Evolutionary conservation across 371 early-diverging fungal species (phyloP).

Genomic region (Mucor plumbeus): DNA sequence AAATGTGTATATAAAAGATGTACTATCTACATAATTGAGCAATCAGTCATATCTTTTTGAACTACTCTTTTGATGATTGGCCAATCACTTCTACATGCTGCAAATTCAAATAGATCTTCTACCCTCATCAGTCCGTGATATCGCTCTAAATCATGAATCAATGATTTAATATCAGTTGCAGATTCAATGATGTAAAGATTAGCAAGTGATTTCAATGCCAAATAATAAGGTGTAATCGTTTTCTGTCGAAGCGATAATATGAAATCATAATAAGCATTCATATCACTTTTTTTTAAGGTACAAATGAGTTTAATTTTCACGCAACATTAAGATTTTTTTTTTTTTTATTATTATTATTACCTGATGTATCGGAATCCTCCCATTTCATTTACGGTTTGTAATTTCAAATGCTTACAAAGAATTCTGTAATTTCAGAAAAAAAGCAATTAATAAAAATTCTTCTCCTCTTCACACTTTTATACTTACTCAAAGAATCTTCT

Average conservation of each 20-base stretch:
- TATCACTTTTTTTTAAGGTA: slow-evolving; percentile 57
- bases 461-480: too few relatives aligned
- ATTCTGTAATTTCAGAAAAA: slow-evolving; percentile 38
- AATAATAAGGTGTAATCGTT: slow-evolving; percentile 77
- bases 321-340: neutral
- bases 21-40: slow-evolving; percentile 60
- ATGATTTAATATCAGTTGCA: slow-evolving; percentile 77
- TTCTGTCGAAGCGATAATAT: slow-evolving; percentile 67
- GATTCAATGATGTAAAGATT: slow-evolving; percentile 90
- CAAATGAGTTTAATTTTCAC: neutral
- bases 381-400: slow-evolving; percentile 75
- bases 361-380: slow-evolving; percentile 85
- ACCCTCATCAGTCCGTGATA: slow-evolving; percentile 85
- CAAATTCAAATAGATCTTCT: slow-evolving; percentile 94
- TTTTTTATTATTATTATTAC: slow-evolving; percentile 31
- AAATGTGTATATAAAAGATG: neutral
- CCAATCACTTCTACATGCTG: slow-evolving; percentile 88
- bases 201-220: slow-evolving; percentile 90
- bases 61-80: slow-evolving; percentile 82
- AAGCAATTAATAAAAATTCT: neutral
- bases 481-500: slow-evolving; percentile 83
- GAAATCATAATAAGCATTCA: slow-evolving; percentile 82
- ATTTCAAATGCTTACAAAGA: slow-evolving; percentile 81
- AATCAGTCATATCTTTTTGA: slow-evolving; percentile 75
- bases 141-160: slow-evolving; percentile 85